These are phyloP conservation scores for Allantophomopsis cytisporea DNA, from an alignment of 2,329 filamentous ascomycete genomes.

Conservation along the genomic window DNA sequence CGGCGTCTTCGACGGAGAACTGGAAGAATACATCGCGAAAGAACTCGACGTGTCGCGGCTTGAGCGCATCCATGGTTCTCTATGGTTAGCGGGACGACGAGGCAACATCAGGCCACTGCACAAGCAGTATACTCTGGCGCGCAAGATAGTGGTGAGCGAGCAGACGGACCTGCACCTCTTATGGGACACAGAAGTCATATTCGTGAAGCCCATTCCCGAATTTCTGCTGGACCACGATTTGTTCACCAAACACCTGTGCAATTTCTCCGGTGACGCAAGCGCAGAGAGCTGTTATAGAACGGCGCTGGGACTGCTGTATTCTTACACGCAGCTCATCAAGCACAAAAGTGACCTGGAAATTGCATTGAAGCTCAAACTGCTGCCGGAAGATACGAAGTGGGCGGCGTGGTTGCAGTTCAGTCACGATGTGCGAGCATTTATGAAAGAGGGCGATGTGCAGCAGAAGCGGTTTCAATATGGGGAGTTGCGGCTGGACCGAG, in stretches of 20 bases:
- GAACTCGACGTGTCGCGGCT: not conserved
- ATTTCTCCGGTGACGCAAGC: no score
- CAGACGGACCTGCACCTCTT: conserved; percentile 20
- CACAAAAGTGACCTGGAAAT: conserved; percentile 22
- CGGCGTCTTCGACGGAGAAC: no score
- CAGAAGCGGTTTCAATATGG: conserved; percentile 19
- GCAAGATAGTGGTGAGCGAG: conserved; percentile 6
- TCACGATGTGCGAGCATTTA: conserved; percentile 1
- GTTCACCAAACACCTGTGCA: conserved; percentile 10
- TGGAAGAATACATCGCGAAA: not conserved
- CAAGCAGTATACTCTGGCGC: no score
- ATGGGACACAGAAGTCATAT: conserved; percentile 15
- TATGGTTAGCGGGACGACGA: no score
- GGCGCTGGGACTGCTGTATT: conserved; percentile 18
- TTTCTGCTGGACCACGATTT: conserved; percentile 15
- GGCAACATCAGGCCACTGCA: no score
- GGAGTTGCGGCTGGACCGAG: conserved; percentile 18
- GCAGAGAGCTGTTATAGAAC: not conserved
- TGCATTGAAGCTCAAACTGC: conserved; percentile 14
- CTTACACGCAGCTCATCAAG: conserved; percentile 18
- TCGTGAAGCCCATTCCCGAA: conserved; percentile 18
- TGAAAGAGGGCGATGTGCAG: conserved; percentile 7
- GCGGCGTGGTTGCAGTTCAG: conserved; percentile 13
- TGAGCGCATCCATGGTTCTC: no score
- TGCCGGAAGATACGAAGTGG: conserved; percentile 10